Conservation (phyloP, 192 early-diverging fungal genomes). For the Rhizophlyctis rosea region DNA sequence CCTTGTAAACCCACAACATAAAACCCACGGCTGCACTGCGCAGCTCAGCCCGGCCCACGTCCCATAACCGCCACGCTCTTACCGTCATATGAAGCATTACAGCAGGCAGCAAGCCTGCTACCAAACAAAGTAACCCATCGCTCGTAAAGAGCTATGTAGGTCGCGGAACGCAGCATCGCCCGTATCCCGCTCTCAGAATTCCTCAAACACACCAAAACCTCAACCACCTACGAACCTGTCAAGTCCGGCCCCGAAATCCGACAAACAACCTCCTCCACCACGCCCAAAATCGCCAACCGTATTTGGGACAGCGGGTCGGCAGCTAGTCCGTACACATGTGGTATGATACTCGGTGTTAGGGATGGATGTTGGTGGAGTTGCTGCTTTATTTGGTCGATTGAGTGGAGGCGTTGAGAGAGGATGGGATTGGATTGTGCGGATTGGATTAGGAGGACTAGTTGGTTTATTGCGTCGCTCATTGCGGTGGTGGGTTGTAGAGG, state of each 20-base stretch:
- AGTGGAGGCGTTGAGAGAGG: conserved; percentile 5
- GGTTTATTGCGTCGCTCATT: conserved; percentile 4
- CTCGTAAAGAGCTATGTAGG: too few relatives aligned
- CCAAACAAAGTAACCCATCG: too few relatives aligned
- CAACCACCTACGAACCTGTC: conserved; percentile 16
- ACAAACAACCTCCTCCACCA: conserved; percentile 21
- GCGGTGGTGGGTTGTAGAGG: too few relatives aligned
- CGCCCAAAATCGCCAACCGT: conserved; percentile 9
- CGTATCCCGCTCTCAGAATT: too few relatives aligned
- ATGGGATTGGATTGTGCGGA: conserved; percentile 6
- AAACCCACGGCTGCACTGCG: too few relatives aligned
- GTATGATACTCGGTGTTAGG: conserved; percentile 19
- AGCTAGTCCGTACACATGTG: conserved; percentile 17
- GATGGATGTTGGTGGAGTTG: conserved; percentile 12
- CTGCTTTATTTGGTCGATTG: conserved; percentile 25
- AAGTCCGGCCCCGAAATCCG: conserved; percentile 17
- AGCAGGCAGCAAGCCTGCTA: not conserved
- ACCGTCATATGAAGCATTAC: too few relatives aligned
- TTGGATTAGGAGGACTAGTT: conserved; percentile 17
- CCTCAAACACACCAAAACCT: not conserved
- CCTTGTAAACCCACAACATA: not conserved
- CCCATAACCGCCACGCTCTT: too few relatives aligned
- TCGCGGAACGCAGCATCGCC: too few relatives aligned
- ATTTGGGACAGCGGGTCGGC: conserved; percentile 19
- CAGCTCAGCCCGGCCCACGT: too few relatives aligned